phyloP scores from a whole-genome alignment of 306 rosid genomes.

The Dalbergia oliveri region DNA sequence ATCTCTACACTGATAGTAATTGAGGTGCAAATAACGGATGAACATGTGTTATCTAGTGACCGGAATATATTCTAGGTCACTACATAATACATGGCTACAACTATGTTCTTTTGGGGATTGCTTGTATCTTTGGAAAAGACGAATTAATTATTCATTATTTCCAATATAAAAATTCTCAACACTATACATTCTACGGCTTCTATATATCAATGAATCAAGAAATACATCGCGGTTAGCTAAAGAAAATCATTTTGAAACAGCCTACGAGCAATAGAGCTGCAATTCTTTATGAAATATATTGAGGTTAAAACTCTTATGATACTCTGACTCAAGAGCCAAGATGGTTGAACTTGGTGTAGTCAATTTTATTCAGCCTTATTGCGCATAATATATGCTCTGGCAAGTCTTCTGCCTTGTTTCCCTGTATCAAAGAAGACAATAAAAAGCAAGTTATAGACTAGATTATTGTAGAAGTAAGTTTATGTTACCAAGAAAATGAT shows the following conservation, averaged over 20 bases:
- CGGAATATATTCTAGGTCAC: not conserved
- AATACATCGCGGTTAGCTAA: constrained; percentile 34
- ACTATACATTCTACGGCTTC: constrained; percentile 42
- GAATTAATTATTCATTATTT: constrained; percentile 26
- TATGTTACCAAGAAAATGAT: constrained; percentile 16
- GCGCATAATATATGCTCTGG: constrained; percentile 87
- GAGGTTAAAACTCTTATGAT: constrained; percentile 28
- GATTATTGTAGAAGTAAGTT: constrained; percentile 12
- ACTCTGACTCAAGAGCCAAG: constrained; percentile 51
- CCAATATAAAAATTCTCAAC: constrained; percentile 12
- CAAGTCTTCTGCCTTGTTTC: constrained; percentile 85
- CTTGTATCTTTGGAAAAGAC: not conserved
- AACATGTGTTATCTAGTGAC: not conserved
- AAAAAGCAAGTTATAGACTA: not conserved
- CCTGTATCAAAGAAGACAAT: constrained; percentile 56
- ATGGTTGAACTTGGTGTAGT: constrained; percentile 62
- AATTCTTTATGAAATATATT: constrained; percentile 18
- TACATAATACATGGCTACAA: not conserved
- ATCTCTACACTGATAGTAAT: not conserved
- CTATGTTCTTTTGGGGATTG: not conserved
- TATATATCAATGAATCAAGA: constrained; percentile 27
- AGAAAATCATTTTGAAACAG: constrained; percentile 29
- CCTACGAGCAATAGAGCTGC: constrained; percentile 31
- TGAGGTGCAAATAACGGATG: not conserved
- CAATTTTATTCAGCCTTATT: constrained; percentile 74